Base-by-base conservation (phyloP, 1,284 basidiomycete species). In the Mycosarcoma maydis region DNA sequence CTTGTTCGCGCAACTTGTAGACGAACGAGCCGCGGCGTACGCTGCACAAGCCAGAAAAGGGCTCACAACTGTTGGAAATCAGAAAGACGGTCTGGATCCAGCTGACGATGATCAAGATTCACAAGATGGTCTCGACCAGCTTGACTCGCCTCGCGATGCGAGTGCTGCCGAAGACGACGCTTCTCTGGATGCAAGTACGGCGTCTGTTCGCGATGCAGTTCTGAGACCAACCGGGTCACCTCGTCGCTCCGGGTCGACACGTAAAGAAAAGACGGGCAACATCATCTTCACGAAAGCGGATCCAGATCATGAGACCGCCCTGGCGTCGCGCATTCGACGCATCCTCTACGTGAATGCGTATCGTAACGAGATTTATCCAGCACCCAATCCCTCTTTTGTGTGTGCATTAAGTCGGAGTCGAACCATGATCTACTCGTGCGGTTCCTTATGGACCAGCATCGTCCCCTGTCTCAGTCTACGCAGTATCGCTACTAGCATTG, bases 391-490 rank as follows among this genome's bases (percentile, higher is more conserved):
- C 1, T 90, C 91, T 38, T 93, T 90, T 77, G 80, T 96, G 23
- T 83, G 87, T 6, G 87, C 87, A 32, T 83, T 97, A 3, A 82
- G 83, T 1, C 83, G 86, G n/a, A 87, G 87, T 52, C 87, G 90
- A 68, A 85, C 90, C 2, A 83, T 97, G 27, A 88, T 97, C 4
- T 96, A 95, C 82, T 93, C 92, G 2, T 94, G 75, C 80, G 93
- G 92, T 1, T 94, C 92, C 0, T 83, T 96, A 3, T 97, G 92
- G 92, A 96, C 94, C 2, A 80, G 76, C 34, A 91, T 98, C 69
- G 88, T 96, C 16, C 94, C 95, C 0, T 96, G 94, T 80, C 86
- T 98, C 16, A 90, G 91, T 0, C 83, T 98, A 14, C 88, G 89
- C 46, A 91, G 91, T 6, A 88, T 98, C 5, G 92, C 90, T 1